These are phyloP conservation scores for Rhizophagus clarus DNA, from an alignment of 192 early-diverging fungal genomes.

Conservation along the genomic window DNA sequence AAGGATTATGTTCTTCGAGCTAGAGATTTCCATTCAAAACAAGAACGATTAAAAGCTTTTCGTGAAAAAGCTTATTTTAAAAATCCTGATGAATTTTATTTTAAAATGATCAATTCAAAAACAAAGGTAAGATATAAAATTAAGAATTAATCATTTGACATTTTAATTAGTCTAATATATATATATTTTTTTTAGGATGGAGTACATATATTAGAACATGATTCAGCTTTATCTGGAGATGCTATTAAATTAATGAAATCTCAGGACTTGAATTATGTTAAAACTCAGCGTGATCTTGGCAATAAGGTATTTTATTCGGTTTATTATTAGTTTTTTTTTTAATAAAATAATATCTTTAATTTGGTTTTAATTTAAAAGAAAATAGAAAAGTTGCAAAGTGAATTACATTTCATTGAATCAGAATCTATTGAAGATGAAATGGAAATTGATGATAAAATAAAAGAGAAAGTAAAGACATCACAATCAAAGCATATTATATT, in stretches of 20 bases:
- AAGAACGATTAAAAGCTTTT: constrained; percentile 83
- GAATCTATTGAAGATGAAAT: constrained; percentile 40
- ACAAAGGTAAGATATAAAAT: constrained; percentile 59
- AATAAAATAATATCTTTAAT: background rate
- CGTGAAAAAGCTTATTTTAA: constrained; percentile 80
- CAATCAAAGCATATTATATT: constrained; percentile 76
- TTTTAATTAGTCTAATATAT: background rate
- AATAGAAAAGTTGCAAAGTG: constrained; percentile 74
- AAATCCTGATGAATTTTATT: constrained; percentile 99
- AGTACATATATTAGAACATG: constrained; percentile 74
- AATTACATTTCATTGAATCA: constrained; percentile 67
- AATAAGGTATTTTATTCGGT: constrained; percentile 53
- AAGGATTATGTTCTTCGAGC: constrained; percentile 98
- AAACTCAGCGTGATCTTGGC: constrained; percentile 78
- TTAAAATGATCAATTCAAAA: constrained; percentile 89
- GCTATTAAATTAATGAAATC: constrained; percentile 84
- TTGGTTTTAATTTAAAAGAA: constrained; percentile 40
- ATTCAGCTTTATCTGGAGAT: constrained; percentile 74
- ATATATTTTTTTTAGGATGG: constrained; percentile 55
- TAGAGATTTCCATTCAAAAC: constrained; percentile 84
- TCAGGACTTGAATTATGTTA: constrained; percentile 90
- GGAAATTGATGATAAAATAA: constrained; percentile 41
- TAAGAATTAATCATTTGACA: background rate
- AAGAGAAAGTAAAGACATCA: constrained; percentile 26
- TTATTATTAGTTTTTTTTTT: background rate